phyloP scores from a whole-genome alignment of 2,329 filamentous ascomycete species.

The Colletotrichum sp. region DNA sequence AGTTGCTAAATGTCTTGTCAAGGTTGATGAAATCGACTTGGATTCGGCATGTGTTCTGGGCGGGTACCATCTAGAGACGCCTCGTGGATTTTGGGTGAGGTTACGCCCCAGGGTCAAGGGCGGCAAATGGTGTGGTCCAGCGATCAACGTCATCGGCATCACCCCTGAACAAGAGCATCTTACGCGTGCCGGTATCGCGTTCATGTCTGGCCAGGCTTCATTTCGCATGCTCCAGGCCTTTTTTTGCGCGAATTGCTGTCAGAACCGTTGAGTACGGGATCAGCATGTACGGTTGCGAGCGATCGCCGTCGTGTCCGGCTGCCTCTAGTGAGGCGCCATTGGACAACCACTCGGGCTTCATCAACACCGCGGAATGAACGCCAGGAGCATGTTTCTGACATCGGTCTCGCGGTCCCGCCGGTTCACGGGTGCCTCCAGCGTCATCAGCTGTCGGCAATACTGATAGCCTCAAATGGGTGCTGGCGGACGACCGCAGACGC shows the following conservation, averaged over 20 bases:
- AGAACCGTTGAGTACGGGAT: not conserved
- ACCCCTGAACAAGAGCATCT: not conserved
- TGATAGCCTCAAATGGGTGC: not conserved
- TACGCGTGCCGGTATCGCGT: not conserved
- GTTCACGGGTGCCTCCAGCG: not conserved
- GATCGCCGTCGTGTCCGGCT: not conserved
- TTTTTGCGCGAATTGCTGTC: not conserved
- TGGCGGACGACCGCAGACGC: not conserved
- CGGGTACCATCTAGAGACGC: not conserved
- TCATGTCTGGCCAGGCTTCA: not conserved
- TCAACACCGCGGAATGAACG: not conserved
- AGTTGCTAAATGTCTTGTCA: conserved; percentile 6
- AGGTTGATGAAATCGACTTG: not conserved
- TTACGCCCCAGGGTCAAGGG: not conserved
- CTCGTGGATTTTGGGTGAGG: not conserved
- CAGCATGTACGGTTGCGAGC: conserved; percentile 1
- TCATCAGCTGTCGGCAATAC: not conserved
- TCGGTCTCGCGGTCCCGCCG: not conserved
- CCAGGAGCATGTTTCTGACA: not conserved
- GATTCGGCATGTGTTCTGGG: conserved; percentile 2
- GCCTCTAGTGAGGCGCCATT: conserved; percentile 10
- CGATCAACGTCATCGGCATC: conserved; percentile 8
- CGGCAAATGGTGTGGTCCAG: conserved; percentile 4
- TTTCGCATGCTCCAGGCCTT: not conserved
- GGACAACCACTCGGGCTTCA: not conserved